phyloP scores from a whole-genome alignment of 441 rosid species.

The Gossypium schwendimanii region DNA sequence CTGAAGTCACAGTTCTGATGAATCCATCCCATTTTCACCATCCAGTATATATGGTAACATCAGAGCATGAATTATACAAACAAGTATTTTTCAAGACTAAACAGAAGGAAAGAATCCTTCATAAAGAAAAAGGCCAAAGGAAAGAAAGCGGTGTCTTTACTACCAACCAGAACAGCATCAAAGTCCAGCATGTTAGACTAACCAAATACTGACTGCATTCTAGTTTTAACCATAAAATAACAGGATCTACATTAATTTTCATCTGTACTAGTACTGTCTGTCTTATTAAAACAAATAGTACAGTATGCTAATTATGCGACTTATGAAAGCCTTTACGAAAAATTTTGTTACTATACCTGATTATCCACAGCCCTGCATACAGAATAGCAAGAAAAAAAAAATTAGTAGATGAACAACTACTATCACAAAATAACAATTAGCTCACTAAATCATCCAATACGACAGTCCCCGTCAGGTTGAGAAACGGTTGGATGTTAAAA shows the following conservation, averaged over 20 bases:
- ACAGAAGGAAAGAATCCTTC: not conserved
- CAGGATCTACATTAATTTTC: not conserved
- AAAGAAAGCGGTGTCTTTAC: not conserved
- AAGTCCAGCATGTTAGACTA: not conserved
- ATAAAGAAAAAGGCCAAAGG: too few species aligned
- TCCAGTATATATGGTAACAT: not conserved
- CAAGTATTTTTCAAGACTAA: not conserved
- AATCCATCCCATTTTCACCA: constrained; percentile 1
- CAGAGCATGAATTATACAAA: not conserved
- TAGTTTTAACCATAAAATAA: not conserved
- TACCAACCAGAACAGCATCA: not conserved
- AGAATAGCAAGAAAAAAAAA: constrained; percentile 11
- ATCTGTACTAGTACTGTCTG: not conserved
- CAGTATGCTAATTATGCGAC: not conserved
- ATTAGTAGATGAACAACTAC: constrained; percentile 17
- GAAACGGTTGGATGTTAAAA: not conserved
- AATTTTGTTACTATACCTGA: constrained; percentile 44
- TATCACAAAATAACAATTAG: not conserved
- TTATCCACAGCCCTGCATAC: constrained; percentile 88
- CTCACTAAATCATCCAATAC: not conserved
- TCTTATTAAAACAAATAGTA: not conserved
- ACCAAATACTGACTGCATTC: not conserved
- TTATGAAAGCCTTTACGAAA: not conserved
- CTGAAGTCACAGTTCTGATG: not conserved
- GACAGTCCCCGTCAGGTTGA: not conserved